These are phyloP conservation scores for Didymosphaeria variabile DNA, from an alignment of 2,329 filamentous ascomycete species.

Conservation along the genomic window DNA sequence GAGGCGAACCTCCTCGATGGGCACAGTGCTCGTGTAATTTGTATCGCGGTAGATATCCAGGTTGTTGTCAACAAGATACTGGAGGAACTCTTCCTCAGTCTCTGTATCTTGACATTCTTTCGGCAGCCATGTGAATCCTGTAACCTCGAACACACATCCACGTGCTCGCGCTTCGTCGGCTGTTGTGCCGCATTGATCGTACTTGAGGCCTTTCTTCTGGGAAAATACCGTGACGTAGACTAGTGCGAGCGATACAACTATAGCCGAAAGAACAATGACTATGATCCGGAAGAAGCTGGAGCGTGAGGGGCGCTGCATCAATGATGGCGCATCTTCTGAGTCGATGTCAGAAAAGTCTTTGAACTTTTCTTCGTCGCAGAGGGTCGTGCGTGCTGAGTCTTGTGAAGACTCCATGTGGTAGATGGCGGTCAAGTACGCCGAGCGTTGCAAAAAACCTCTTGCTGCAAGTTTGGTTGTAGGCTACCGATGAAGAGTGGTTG, in stretches of 20 bases:
- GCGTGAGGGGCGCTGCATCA: not conserved
- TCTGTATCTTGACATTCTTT: conserved; percentile 8
- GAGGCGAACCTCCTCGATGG: conserved; percentile 8
- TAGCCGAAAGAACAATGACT: not conserved
- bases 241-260: not conserved
- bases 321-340: not conserved
- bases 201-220: not conserved
- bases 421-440: not conserved
- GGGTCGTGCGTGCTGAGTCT: not conserved
- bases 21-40: conserved; percentile 9
- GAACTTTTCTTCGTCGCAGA: conserved; percentile 14
- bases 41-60: conserved; percentile 12
- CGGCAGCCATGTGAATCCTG: conserved; percentile 13
- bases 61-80: not conserved
- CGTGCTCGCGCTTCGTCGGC: conserved; percentile 15
- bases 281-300: not conserved
- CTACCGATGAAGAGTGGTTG: not conserved
- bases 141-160: conserved; percentile 12
- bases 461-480: not conserved
- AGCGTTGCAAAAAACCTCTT: not conserved
- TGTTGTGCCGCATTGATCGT: conserved; percentile 15
- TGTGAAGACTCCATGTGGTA: not conserved
- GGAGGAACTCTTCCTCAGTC: conserved; percentile 10
- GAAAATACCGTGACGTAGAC: not conserved
- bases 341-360: conserved; percentile 13